Percentiles rank a stretch among this genome's conserved stretches.
Conservation (phyloP, 257 asterid genomes). For the Thymus mandschuricus region DNA sequence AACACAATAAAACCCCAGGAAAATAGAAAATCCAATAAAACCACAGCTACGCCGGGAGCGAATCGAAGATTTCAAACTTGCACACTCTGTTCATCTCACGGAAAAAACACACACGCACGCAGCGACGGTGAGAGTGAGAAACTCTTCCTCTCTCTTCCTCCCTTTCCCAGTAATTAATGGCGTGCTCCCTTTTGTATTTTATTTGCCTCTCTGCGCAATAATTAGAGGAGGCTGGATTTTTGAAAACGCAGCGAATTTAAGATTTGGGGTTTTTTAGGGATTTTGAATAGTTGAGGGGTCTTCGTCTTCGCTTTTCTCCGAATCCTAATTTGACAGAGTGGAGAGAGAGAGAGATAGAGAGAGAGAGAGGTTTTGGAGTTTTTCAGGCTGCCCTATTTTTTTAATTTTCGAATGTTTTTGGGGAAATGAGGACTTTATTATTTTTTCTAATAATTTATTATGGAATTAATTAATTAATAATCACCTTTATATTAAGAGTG, state of each 20-base stretch:
- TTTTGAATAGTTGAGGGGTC: constrained; percentile 43
- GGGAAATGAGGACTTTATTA: constrained; percentile 32
- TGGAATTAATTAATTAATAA: too few relatives aligned
- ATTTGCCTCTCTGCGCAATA: constrained; percentile 17
- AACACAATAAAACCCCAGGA: constrained; percentile 2
- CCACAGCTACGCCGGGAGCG: constrained; percentile 52
- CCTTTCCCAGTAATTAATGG: constrained; percentile 35
- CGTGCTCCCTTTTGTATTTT: constrained; percentile 7
- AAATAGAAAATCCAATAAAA: too few relatives aligned
- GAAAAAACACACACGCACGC: constrained; percentile 16
- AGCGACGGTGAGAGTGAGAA: constrained; percentile 24
- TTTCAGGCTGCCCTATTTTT: constrained; percentile 24
- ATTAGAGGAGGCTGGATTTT: constrained; percentile 40
- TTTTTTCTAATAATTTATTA: too few relatives aligned
- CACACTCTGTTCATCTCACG: constrained; percentile 47
- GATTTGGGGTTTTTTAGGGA: constrained; percentile 42
- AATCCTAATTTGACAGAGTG: constrained; percentile 32
- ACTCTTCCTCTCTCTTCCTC: too few relatives aligned
- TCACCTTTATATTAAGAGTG: too few relatives aligned
- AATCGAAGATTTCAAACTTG: constrained; percentile 62
- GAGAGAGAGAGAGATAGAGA: constrained; percentile 16
- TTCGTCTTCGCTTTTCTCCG: constrained; percentile 35
- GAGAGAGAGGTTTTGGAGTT: constrained; percentile 45
- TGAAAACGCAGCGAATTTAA: constrained; percentile 38
- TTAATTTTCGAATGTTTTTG: constrained; percentile 49